Base-by-base conservation (phyloP, 495 filamentous ascomycete species). In the Penicillium paxilli region DNA sequence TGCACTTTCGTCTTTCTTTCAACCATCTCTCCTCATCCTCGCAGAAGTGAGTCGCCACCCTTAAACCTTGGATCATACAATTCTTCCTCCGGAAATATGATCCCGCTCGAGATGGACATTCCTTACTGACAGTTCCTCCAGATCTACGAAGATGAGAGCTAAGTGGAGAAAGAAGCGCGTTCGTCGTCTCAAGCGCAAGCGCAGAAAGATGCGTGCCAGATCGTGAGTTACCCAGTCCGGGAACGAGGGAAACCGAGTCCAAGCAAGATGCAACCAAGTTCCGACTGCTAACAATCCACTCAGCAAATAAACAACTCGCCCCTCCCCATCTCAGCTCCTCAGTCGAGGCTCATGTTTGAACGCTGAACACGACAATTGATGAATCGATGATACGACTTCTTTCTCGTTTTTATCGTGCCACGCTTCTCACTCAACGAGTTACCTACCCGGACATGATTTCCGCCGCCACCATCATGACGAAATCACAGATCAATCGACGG, bases 121-220 rank as follows among this genome's bases (percentile, higher is more conserved):
- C 35, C 4, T 38, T 38, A 16, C 35, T 38, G 17, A 38, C 35
- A 14, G 3, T 38, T 38, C 17, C 40, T 54, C 61, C 66, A 52
- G 60, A 70, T 72, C 70, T 72, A 67, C 80, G 85, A 92, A 84
- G 85, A 95, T 96, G 92, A 92, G 92, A 91, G 90, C 90, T 67
- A 96, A 96, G 83, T 96, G 92, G 92, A 91, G 92, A 85, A 97
- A 97, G 89, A 97, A 97, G 92, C 83, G 92, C 72, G 91, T 95
- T 80, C 87, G 92, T 60, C 87, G 92, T 77, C 88, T 97, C 78
- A 97, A 97, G 87, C 86, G 90, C 75, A 97, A 97, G 92, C 87
- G 92, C 77, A 93, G 92, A 91, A 97, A 97, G 91, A 94, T 91
- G 79, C 87, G 92, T 72, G 92, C 91, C 62, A 80, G 92, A 81